Base-by-base conservation (phyloP, 2,329 filamentous ascomycete genomes). In the Fusarium sp. region DNA sequence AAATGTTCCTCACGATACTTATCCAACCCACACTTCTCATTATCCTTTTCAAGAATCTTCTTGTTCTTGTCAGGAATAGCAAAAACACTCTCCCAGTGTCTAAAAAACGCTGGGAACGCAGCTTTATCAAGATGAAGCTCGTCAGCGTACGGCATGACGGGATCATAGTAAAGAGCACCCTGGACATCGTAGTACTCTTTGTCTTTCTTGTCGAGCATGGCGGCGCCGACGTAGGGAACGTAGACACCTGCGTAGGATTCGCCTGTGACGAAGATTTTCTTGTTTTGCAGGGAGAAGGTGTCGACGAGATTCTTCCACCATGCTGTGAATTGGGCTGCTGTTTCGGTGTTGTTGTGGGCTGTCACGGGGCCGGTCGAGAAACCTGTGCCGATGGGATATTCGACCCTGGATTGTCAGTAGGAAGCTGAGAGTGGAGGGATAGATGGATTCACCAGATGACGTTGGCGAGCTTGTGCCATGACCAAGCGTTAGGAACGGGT, bases 251-350 rank as follows among this genome's bases (percentile, higher is more conserved):
- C 62, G 7, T 65, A 65, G 2, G 60, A 65, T 32, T 65, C 62
- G 1, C 62, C 62, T 0, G 62, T 65, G 4, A 65, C 20, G 18
- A 51, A 65, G 2, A 65, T 23, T 0, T 65, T 65, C 10, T 65
- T 65, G n/a, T 45, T 53, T 25, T 65, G 62, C 0, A 65, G 53
- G 7, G 60, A 21, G 23, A 65, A 65, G 0, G 60, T 65, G 4
- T 65, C 62, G 7, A 65, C 62, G 8, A 65, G 27, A 10, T 65
- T 65, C 13, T 65, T 65, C 62, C 62, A 65, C 30, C 41, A 65
- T 6, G 37, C n/a, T 23, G 64, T 41, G 18, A 65, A 65, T 11
- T 65, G 59, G 0, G 41, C 53, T 1, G 62, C 62, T 10, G 62
- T 65, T 9, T 65, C 53, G 11, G 51, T 23, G 46, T 65, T 65